Conservation (phyloP, 768 basidiomycete genomes). For the Calocybe indica region DNA sequence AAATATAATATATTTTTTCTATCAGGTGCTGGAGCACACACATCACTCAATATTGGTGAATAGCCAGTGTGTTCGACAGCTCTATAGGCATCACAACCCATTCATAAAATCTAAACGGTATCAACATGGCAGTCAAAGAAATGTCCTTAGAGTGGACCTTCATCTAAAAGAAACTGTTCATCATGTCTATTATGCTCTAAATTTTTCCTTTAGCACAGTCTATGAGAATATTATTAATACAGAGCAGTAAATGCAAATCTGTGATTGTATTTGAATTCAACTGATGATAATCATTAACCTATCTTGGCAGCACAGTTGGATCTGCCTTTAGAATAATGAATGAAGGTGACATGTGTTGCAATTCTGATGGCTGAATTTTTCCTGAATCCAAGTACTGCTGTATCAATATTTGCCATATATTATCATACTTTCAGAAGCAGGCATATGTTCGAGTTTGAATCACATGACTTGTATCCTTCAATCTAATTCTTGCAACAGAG, state of each 20-base stretch:
- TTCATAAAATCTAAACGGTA: too few relatives aligned
- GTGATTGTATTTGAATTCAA: conserved; percentile 25
- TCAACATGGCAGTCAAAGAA: not conserved
- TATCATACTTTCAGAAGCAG: conserved; percentile 25
- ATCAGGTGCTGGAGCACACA: too few relatives aligned
- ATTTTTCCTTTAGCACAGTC: not conserved
- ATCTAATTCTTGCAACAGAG: conserved; percentile 13
- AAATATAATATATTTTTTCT: not conserved
- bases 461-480: conserved; percentile 19
- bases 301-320: conserved; percentile 11
- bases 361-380: conserved; percentile 18
- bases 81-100: not conserved
- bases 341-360: conserved; percentile 21
- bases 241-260: conserved; percentile 23
- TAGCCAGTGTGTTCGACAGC: not conserved
- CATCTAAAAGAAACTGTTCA: not conserved
- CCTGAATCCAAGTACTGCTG: conserved; percentile 28
- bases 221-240: conserved; percentile 21
- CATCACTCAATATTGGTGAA: too few relatives aligned
- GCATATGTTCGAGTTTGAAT: conserved; percentile 21
- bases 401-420: conserved; percentile 25
- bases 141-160: not conserved
- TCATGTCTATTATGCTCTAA: too few relatives aligned
- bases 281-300: conserved; percentile 19
- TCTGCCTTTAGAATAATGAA: conserved; percentile 22